Base-by-base conservation (phyloP, 805 yeast species). In the Candida taoyuanica region DNA sequence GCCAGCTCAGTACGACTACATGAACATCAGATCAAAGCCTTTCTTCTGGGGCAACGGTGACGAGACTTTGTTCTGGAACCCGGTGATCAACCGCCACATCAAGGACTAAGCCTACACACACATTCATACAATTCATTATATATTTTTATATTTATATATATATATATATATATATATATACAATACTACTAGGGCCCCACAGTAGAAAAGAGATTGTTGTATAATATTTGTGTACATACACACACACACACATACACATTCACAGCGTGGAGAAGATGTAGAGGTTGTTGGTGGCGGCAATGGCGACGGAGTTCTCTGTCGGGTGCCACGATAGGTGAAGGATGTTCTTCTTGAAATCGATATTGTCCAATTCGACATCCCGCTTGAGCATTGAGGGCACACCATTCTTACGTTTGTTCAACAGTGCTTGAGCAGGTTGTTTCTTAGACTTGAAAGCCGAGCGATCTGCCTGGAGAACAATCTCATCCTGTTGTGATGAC, bases 11-110 rank as follows among this genome's bases (percentile, higher is more conserved):
- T 85, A 85, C 72, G 89, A 81, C 56, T 93, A 78, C 78, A 89
- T 83, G 74, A 93, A 93, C 76, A 65, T 88, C 55, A 86, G 98
- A 78, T 62, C 64, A 61, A 81, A 78, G 65, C 81, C 84, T 62
- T 91, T 77, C 77, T 91, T 88, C 82, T 93, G 98, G 98, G 98
- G 98, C 62, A 91, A 93, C 62, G 98, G 98, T 63, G 96, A 89
- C 74, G 81, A 85, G 77, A 87, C 98, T 47, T 70, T 83, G 62
- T 93, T 93, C 84, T 93, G 98, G 98, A 87, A 87, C 74, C 74
- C 85, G 37, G 84, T 78, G 57, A 76, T 85, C 61, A 91, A 91
- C 85, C 86, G 95, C 76, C 85, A 85, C 73, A 67, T 83, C 58
- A 71, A 46, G 42, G 39, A 46, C 17, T 39, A 44, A 38, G 16